phyloP scores from a whole-genome alignment of 495 filamentous ascomycete genomes.

The Lophiostoma macrostomum region DNA sequence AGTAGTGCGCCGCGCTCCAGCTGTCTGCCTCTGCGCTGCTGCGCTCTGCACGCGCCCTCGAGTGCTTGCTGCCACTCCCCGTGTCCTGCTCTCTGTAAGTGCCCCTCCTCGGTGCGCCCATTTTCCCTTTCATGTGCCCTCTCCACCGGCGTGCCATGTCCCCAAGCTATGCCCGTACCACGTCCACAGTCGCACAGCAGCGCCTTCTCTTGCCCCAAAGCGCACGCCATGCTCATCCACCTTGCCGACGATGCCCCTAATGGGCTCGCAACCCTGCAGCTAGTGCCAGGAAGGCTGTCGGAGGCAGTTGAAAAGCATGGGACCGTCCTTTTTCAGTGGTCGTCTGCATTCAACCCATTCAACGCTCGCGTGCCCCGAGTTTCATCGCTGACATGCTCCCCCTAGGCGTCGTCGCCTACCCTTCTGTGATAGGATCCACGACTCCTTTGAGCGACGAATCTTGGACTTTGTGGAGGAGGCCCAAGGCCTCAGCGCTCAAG shows the following conservation, averaged over 20 bases:
- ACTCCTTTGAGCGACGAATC: constrained; percentile 31
- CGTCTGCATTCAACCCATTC: constrained; percentile 5
- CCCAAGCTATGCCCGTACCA: constrained; percentile 21
- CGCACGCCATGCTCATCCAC: constrained; percentile 14
- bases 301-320: constrained; percentile 28
- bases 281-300: constrained; percentile 10
- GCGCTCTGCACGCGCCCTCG: not conserved
- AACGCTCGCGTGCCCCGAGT: constrained; percentile 12
- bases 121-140: constrained; percentile 15
- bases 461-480: constrained; percentile 25
- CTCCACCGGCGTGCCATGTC: constrained; percentile 1
- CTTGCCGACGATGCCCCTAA: constrained; percentile 16
- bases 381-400: constrained; percentile 36
- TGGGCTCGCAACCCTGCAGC: constrained; percentile 17
- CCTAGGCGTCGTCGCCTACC: constrained; percentile 35
- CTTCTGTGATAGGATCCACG: constrained; percentile 29
- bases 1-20: too few relatives aligned
- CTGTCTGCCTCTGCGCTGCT: not conserved
- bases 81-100: not conserved
- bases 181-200: constrained; percentile 27
- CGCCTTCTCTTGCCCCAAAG: constrained; percentile 16
- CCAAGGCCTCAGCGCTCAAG: constrained; percentile 9
- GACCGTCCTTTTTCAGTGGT: constrained; percentile 13
- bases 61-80: constrained; percentile 9
- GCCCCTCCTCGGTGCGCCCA: constrained; percentile 23